Base-by-base conservation (phyloP, 2,329 filamentous ascomycete species). In the Alternaria triticimaculans region DNA sequence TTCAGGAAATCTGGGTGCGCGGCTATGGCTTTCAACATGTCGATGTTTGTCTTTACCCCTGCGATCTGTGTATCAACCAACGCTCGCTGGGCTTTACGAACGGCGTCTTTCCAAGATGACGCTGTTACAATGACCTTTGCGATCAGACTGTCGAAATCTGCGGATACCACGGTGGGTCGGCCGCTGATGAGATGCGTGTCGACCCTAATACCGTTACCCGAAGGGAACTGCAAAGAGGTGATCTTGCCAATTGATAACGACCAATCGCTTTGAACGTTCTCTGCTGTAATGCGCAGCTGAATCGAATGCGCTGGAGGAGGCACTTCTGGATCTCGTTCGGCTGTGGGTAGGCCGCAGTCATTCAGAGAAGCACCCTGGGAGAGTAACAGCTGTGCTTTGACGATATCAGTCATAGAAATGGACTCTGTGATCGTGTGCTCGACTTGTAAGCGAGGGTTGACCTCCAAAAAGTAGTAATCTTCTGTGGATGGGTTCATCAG, bases 401-500 rank as follows among this genome's bases (percentile, higher is more conserved):
- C 87, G 5, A 89, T 80, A 62, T 89, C 87, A 8, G 84, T 76
- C 1, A 78, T 80, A 6, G 83, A 83, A 8, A 90, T 84, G 4
- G 80, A 82, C 67, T 89, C 87, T 0, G 87, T 88, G 57, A 89
- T 84, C 1, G 87, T 89, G 70, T 89, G 87, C 67, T 89, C 87
- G 43, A 89, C 87, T 70, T 89, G 87, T 3, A 89, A 74, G 3
- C 87, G 81, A 0, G 87, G 87, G 59, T 89, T 89, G 65, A 89
- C 82, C 69, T 89, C 87, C 6, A 89, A 75, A 67, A 89, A 89
- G 75, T 84, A 89, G 73, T 85, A 87, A 23, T 86, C 82, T 2
- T 74, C 72, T 0, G 77, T 83, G 0, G 75, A 63, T 11, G 84
- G 82, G 60, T 86, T 86, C 12, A 89, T 82, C 0, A 91, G 80